phyloP scores from a whole-genome alignment of 305 asterid genomes.

The Petunia hybrid region DNA sequence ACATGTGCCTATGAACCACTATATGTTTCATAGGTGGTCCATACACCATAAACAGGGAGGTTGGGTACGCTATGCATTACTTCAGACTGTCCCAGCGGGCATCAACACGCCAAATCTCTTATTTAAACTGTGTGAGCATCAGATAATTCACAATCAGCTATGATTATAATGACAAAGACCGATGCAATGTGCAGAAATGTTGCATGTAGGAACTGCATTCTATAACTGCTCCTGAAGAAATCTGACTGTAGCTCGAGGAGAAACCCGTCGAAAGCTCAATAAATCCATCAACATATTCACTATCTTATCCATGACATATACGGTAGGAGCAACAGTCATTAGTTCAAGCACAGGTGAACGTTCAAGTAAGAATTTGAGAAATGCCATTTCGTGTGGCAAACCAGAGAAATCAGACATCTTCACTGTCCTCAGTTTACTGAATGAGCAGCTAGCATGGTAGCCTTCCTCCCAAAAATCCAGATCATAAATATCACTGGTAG shows the following conservation, averaged over 20 bases:
- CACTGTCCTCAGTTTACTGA: slow-evolving; percentile 55
- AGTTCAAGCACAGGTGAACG: slow-evolving; percentile 60
- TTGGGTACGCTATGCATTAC: too few species aligned
- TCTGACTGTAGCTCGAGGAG: slow-evolving; percentile 65
- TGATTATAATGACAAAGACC: too few species aligned
- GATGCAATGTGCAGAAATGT: too few species aligned
- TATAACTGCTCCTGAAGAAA: slow-evolving; percentile 50
- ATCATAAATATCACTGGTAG: slow-evolving; percentile 41
- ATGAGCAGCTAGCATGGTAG: slow-evolving; percentile 37
- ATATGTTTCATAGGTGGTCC: too few species aligned
- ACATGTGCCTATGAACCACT: too few species aligned
- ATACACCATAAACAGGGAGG: too few species aligned
- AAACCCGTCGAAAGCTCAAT: slow-evolving; percentile 73
- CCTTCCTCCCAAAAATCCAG: slow-evolving; percentile 50
- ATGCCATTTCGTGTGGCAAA: slow-evolving; percentile 64
- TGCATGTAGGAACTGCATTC: not conserved
- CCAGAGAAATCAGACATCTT: slow-evolving; percentile 64
- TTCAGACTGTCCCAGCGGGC: too few species aligned
- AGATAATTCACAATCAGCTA: too few species aligned
- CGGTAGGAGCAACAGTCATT: slow-evolving; percentile 59
- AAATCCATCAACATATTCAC: slow-evolving; percentile 63
- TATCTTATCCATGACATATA: slow-evolving; percentile 49
- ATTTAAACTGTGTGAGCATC: too few species aligned
- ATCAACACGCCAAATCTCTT: too few species aligned
- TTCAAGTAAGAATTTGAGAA: slow-evolving; percentile 67